These are phyloP conservation scores for Candida awuae DNA, from an alignment of 805 yeast species.

Conservation along the genomic window DNA sequence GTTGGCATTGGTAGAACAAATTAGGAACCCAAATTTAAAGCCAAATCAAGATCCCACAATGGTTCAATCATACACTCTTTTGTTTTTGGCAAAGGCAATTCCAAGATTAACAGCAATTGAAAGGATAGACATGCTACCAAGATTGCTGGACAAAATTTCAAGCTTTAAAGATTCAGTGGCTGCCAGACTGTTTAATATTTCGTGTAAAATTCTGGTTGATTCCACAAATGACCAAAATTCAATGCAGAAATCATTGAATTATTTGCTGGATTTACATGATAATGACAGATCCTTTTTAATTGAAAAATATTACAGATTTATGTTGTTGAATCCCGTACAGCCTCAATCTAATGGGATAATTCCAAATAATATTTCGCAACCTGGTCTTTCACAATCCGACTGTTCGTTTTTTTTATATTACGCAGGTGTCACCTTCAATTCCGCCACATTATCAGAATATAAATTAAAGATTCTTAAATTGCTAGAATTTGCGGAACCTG, in stretches of 20 bases:
- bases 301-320: constrained; percentile 44
- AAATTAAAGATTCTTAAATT: constrained; percentile 38
- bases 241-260: constrained; percentile 31
- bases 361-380: constrained; percentile 41
- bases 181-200: constrained; percentile 55
- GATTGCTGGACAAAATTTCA: constrained; percentile 40
- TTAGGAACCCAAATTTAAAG: constrained; percentile 43
- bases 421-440: constrained; percentile 57
- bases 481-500: constrained; percentile 32
- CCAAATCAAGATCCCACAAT: constrained; percentile 35
- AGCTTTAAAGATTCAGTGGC: constrained; percentile 21
- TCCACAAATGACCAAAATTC: constrained; percentile 21
- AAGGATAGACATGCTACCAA: constrained; percentile 38
- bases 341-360: constrained; percentile 30
- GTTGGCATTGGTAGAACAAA: constrained; percentile 54
- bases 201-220: constrained; percentile 41
- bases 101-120: constrained; percentile 40
- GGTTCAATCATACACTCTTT: constrained; percentile 53
- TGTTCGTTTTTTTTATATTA: constrained; percentile 55
- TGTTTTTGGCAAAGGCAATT: constrained; percentile 62
- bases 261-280: constrained; percentile 19
- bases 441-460: constrained; percentile 35
- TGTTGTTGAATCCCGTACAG: constrained; percentile 45
- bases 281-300: constrained; percentile 40
- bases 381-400: constrained; percentile 56